Percentiles rank a stretch among this genome's conserved stretches.
phyloP scores from a whole-genome alignment of 208 protist genomes.

The Acanthamoeba triangularis region DNA sequence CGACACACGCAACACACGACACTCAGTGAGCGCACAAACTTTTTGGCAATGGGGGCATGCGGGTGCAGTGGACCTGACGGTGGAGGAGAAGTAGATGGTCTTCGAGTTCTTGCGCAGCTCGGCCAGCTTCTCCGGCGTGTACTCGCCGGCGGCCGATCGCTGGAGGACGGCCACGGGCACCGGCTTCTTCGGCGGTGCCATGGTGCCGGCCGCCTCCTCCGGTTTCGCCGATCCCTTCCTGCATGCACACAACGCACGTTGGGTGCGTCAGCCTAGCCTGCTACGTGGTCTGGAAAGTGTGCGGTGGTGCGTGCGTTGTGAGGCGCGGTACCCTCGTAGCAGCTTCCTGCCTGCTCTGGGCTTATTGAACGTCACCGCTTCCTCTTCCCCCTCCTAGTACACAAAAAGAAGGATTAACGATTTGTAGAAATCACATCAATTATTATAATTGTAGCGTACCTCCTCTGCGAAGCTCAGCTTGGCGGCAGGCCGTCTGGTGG shows the following conservation, averaged over 20 bases:
- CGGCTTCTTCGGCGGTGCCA: conserved; percentile 21
- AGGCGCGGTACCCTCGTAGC: background rate
- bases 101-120: conserved; percentile 74
- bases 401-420: background rate
- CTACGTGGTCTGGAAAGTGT: background rate
- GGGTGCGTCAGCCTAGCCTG: background rate
- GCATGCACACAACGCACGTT: background rate
- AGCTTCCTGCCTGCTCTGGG: conserved; percentile 6
- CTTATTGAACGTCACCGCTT: conserved; percentile 6
- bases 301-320: background rate
- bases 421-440: background rate
- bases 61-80: background rate
- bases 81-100: conserved; percentile 70
- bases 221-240: background rate
- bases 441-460: background rate
- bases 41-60: background rate
- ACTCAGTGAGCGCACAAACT: background rate
- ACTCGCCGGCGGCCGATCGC: conserved; percentile 52
- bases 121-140: conserved; percentile 76
- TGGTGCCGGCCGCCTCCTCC: background rate
- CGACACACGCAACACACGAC: no score
- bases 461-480: conserved; percentile 58
- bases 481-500: conserved; percentile 14
- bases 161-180: conserved; percentile 35
- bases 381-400: background rate